Evolutionary conservation across 257 asterid genomes (phyloP).

Genomic region (Nyctanthes arbortristis): DNA sequence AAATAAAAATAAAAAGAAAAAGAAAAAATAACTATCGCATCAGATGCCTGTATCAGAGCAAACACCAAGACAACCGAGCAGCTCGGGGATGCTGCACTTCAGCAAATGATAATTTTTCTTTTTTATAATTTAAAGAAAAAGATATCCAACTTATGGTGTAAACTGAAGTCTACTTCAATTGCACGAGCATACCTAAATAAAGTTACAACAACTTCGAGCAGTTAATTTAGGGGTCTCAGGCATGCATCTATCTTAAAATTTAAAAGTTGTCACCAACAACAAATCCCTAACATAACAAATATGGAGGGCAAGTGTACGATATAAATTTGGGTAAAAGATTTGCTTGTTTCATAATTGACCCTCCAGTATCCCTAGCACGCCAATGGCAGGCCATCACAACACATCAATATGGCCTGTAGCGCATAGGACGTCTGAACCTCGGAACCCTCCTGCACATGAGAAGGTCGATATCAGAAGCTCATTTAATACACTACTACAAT

Average conservation of each 20-base stretch:
- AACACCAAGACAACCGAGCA: too few relatives aligned
- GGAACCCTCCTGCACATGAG: conserved; percentile 59
- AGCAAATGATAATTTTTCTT: too few relatives aligned
- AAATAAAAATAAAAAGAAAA: too few relatives aligned
- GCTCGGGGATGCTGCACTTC: too few relatives aligned
- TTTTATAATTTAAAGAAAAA: too few relatives aligned
- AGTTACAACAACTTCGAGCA: conserved; percentile 27
- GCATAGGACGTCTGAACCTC: conserved; percentile 64
- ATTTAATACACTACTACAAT: not conserved
- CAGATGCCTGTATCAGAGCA: too few relatives aligned
- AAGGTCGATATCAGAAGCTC: conserved; percentile 19
- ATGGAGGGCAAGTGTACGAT: conserved; percentile 18
- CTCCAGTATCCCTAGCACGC: conserved; percentile 25
- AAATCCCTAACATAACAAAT: conserved; percentile 2
- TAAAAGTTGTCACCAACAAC: conserved; percentile 9
- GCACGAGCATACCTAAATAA: conserved; percentile 22
- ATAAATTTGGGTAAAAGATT: conserved; percentile 12
- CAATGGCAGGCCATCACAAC: not conserved
- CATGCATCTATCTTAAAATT: conserved; percentile 26
- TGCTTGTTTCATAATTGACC: conserved; percentile 21
- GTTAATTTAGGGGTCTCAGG: conserved; percentile 29
- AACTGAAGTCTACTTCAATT: not conserved
- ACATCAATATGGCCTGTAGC: conserved; percentile 61
- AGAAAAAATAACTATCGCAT: too few relatives aligned
- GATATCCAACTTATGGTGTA: not conserved